These are phyloP conservation scores for Sparassis latifolia DNA, from an alignment of 1,284 basidiomycete species.

Conservation along the genomic window DNA sequence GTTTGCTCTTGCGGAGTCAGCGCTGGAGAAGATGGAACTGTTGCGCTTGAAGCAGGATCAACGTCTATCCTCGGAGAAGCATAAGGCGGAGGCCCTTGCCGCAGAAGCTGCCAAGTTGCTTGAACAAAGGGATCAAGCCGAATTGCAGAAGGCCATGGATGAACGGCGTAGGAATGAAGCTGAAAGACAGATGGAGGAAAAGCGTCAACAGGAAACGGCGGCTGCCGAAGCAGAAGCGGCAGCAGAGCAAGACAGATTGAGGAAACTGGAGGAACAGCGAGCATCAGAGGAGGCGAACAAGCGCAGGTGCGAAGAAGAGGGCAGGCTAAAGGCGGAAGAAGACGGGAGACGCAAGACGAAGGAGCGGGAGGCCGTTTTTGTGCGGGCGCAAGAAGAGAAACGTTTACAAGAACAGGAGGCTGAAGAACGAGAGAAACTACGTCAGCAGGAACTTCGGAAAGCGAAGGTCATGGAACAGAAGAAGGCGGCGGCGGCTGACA, in stretches of 20 bases:
- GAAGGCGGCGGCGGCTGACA: background rate
- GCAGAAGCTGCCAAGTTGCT: slow-evolving; percentile 3
- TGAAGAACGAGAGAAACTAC: background rate
- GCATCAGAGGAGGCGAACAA: background rate
- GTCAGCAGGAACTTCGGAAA: background rate
- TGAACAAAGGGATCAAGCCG: slow-evolving; percentile 1
- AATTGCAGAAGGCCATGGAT: background rate
- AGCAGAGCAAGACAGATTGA: background rate
- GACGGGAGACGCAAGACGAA: slow-evolving; percentile 1
- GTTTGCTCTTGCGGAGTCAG: slow-evolving; percentile 7
- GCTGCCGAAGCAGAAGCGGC: background rate
- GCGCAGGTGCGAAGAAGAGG: background rate
- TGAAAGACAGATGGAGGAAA: background rate
- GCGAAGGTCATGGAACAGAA: slow-evolving; percentile 1
- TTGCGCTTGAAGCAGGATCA: slow-evolving; percentile 10
- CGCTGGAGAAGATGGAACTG: slow-evolving; percentile 10
- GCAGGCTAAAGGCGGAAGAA: background rate
- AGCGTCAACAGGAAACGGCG: background rate
- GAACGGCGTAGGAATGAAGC: slow-evolving; percentile 1
- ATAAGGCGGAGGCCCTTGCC: slow-evolving; percentile 4
- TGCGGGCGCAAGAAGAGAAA: background rate
- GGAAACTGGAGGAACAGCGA: too few relatives aligned
- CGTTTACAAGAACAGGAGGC: background rate
- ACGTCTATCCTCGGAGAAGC: slow-evolving; percentile 10
- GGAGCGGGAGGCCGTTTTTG: background rate